phyloP scores from a whole-genome alignment of 148 eudicot species.

The Spergularia bocconei region DNA sequence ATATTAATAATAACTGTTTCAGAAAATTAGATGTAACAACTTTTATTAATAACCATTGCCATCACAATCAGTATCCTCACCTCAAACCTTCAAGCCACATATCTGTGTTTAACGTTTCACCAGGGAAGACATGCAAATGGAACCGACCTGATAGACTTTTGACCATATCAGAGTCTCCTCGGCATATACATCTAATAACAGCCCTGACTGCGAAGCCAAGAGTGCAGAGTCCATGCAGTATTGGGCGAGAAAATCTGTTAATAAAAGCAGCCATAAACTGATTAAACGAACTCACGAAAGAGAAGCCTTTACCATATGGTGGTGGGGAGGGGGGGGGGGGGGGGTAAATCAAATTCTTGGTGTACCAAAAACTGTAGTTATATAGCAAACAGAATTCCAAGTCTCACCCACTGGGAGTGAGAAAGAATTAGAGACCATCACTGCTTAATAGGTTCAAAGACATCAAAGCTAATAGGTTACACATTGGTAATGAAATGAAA shows the following conservation, averaged over 20 bases:
- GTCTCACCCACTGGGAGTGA: too few species aligned
- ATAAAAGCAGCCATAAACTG: not conserved
- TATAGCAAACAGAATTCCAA: too few species aligned
- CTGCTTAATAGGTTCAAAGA: too few species aligned
- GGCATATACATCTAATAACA: conserved; percentile 64
- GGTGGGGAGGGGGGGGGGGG: too few species aligned
- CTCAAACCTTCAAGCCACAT: conserved; percentile 94
- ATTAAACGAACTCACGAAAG: too few species aligned
- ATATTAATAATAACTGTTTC: not conserved
- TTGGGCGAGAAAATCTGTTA: conserved; percentile 74
- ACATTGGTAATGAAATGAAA: too few species aligned
- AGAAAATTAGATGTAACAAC: not conserved
- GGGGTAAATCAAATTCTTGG: too few species aligned
- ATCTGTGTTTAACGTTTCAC: conserved; percentile 83
- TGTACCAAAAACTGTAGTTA: too few species aligned
- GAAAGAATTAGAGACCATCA: too few species aligned
- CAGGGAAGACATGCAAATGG: conserved; percentile 79
- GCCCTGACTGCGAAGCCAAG: conserved; percentile 87
- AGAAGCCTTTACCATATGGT: too few species aligned
- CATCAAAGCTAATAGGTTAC: too few species aligned
- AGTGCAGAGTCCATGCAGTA: conserved; percentile 90
- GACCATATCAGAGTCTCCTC: conserved; percentile 68
- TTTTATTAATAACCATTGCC: not conserved
- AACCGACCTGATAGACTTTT: conserved; percentile 73
- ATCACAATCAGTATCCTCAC: conserved; percentile 27